These are phyloP conservation scores for Lizonia empirigonia DNA, from an alignment of 2,329 filamentous ascomycete genomes.

Conservation along the genomic window DNA sequence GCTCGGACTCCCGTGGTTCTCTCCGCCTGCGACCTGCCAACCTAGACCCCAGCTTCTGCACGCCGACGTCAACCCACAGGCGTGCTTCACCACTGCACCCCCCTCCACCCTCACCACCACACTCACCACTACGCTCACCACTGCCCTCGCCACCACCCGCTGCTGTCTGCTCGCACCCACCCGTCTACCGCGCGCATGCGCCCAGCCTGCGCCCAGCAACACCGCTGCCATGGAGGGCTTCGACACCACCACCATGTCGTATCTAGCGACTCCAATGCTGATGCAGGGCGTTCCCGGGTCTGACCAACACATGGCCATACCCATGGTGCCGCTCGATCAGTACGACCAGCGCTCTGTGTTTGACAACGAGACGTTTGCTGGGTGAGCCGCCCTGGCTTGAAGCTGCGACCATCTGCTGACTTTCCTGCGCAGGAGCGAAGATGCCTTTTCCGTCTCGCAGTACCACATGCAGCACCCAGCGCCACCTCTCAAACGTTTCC, in stretches of 20 bases:
- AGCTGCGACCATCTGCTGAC: constrained; percentile 33
- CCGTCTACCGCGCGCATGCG: constrained; percentile 39
- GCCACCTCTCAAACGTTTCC: constrained; percentile 56
- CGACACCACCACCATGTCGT: constrained; percentile 67
- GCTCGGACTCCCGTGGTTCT: constrained; percentile 9
- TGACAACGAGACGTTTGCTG: constrained; percentile 64
- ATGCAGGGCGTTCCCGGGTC: constrained; percentile 58
- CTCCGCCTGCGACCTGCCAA: not conserved
- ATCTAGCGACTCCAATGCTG: constrained; percentile 62
- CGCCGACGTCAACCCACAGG: constrained; percentile 17
- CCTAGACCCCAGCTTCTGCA: constrained; percentile 1
- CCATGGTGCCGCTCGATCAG: constrained; percentile 59
- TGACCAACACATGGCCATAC: constrained; percentile 47
- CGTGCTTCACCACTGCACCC: constrained; percentile 12
- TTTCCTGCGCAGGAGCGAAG: constrained; percentile 54
- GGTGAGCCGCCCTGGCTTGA: constrained; percentile 49
- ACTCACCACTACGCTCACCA: constrained; percentile 10
- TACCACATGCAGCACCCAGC: constrained; percentile 51
- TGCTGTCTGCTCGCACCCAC: constrained; percentile 8
- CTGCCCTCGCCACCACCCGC: constrained; percentile 20
- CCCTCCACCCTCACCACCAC: constrained; percentile 17
- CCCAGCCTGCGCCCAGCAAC: constrained; percentile 21
- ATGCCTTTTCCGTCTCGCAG: constrained; percentile 49
- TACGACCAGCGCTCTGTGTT: constrained; percentile 65
- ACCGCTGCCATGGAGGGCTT: constrained; percentile 58